Evolutionary conservation across 176 grass and related monocot species (phyloP).

Genomic region (Ampelocalamus luodianensis): DNA sequence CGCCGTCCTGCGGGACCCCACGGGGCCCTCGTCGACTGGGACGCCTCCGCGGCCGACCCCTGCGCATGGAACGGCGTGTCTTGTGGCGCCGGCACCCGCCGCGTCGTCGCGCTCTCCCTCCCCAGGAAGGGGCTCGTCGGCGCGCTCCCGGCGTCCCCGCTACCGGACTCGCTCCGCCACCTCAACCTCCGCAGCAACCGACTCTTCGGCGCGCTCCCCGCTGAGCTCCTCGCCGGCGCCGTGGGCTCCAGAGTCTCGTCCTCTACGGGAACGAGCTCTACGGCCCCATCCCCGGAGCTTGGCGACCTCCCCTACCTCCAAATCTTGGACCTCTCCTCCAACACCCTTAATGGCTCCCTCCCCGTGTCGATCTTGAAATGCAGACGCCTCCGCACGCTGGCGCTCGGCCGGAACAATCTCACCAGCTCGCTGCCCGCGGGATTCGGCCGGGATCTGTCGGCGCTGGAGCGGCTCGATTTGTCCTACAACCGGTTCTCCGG

Average conservation of each 20-base stretch:
- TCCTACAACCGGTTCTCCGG: conserved; percentile 76
- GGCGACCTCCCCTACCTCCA: conserved; percentile 75
- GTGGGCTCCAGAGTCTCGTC: conserved; percentile 75
- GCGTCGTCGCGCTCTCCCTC: conserved; percentile 68
- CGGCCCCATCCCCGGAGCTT: conserved; percentile 61
- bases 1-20: conserved; percentile 67
- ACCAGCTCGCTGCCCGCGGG: conserved; percentile 56
- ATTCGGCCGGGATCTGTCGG: conserved; percentile 46
- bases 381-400: conserved; percentile 68
- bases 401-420: conserved; percentile 69
- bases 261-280: conserved; percentile 76
- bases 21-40: conserved; percentile 68
- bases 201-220: conserved; percentile 59
- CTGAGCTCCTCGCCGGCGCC: conserved; percentile 37
- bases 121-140: conserved; percentile 67
- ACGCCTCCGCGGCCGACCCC: conserved; percentile 59
- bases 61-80: conserved; percentile 89
- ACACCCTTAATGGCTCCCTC: conserved; percentile 68
- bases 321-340: conserved; percentile 82
- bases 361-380: conserved; percentile 67
- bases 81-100: conserved; percentile 39
- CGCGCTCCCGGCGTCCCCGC: conserved; percentile 50
- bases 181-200: conserved; percentile 80
- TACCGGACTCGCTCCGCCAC: conserved; percentile 70
- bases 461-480: conserved; percentile 78